Conservation (phyloP, 148 eudicot species). For the Rhododendron ferrugineum region DNA sequence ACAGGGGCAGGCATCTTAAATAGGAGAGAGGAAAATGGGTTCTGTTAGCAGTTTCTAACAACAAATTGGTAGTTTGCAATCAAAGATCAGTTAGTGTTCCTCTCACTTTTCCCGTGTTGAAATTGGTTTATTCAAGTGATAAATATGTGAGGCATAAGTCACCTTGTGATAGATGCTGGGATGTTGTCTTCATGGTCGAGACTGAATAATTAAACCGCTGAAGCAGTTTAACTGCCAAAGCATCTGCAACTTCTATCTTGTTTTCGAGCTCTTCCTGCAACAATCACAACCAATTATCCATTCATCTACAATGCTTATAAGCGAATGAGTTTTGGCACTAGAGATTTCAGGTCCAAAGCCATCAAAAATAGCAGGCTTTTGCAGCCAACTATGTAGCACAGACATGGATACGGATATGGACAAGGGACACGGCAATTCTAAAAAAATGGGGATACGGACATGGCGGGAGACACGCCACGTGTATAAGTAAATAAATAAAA, state of each 20-base stretch:
- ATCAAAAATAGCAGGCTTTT: not conserved
- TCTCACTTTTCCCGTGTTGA: not conserved
- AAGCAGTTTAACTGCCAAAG: constrained; percentile 75
- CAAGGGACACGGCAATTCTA: no score
- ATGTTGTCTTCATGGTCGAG: constrained; percentile 78
- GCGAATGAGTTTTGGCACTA: not conserved
- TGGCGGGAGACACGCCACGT: no score
- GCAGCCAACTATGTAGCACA: no score
- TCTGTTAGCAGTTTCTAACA: not conserved
- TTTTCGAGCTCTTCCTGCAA: constrained; percentile 86
- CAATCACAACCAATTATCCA: not conserved
- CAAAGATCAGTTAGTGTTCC: not conserved
- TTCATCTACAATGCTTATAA: not conserved
- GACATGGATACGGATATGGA: no score
- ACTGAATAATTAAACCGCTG: constrained; percentile 84
- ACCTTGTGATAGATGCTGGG: constrained; percentile 87
- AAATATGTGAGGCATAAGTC: constrained; percentile 1
- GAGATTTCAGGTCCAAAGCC: no score
- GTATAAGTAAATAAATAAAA: no score
- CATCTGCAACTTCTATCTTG: constrained; percentile 93
- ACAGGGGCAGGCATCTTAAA: not conserved
- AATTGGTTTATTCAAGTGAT: not conserved
- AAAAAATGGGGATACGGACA: no score
- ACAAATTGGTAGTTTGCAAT: not conserved
- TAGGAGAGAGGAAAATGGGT: not conserved